Evolutionary conservation across 768 basidiomycete species (phyloP), one percentile per base, ranked within the genome.

Genomic region (Hericium erinaceus): DNA sequence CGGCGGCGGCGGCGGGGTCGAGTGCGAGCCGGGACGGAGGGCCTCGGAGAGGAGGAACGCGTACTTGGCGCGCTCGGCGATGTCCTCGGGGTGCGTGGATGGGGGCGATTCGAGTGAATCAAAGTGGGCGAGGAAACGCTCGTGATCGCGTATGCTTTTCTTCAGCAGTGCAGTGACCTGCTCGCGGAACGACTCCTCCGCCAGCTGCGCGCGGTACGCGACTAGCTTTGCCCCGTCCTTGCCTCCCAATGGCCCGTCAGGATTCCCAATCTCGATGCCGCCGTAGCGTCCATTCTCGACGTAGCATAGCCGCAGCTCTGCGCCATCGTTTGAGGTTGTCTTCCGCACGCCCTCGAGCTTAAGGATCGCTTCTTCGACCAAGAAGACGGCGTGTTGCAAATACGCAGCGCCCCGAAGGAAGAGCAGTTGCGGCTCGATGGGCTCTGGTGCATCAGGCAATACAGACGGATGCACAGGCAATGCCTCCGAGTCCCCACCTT

Each of bases 401-500:
- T 89, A 86, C 2, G 91, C 84, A 3, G 89, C 85, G 2, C 87
- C 92, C 49, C 92, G 84, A 28, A 91, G 74, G 73, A 95, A 95
- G 33, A 92, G 71, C 22, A 89, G 73, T 65, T 94, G 92, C 0
- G 83, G 85, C 66, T 95, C 92, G 56, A 94, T 83, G 39, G 93
- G 89, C 57, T 92, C 89, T 0, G 92, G 92, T 11, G 89, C 86
- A 61, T 87, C 83, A 4, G 87, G 84, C 3, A 82, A 77, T 37
- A 83, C 79, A 6, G 89, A 90, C 4, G 87, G 84, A 66, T 90
- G 89, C n/a, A 84, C 68, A 40, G 77, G 67, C 16, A 77, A 68
- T 0, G 74, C 72, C 53, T 82, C 84, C 55, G 82, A 81, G 10
- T 70, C 68, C 4, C 67, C 77, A 18, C 85, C 81, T 12, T 70